A percentile compares a stretch with the other conserved stretches of the same genome.
These are phyloP conservation scores for Gelatoporia subvermispora DNA, from an alignment of 768 basidiomycete genomes.

Conservation along the genomic window DNA sequence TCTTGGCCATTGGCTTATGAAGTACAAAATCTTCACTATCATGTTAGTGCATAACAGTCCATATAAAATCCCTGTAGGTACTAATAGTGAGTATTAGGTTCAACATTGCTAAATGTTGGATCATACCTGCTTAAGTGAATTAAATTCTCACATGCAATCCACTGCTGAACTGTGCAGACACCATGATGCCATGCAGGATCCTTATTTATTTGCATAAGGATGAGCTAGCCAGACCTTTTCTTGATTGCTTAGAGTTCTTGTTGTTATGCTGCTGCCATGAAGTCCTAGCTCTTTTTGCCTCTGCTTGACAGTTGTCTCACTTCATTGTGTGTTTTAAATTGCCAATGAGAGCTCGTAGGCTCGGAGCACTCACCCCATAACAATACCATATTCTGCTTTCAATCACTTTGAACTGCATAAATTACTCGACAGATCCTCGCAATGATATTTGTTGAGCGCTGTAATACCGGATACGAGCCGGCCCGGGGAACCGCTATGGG, in stretches of 20 bases:
- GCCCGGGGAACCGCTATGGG: too few relatives aligned
- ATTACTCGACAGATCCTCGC: constrained; percentile 2
- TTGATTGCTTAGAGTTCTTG: constrained; percentile 2
- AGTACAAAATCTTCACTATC: constrained; percentile 24
- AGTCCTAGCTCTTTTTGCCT: constrained; percentile 9
- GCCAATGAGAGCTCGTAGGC: not conserved
- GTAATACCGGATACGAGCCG: too few relatives aligned
- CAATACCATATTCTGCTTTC: not conserved
- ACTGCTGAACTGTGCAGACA: constrained; percentile 11
- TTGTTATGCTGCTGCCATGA: constrained; percentile 6
- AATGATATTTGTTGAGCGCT: constrained; percentile 2
- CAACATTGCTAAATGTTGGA: not conserved
- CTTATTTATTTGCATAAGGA: constrained; percentile 12
- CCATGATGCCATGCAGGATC: constrained; percentile 12
- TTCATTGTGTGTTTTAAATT: not conserved
- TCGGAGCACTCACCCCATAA: constrained; percentile 4
- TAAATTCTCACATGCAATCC: constrained; percentile 7
- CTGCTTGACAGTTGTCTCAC: constrained; percentile 14
- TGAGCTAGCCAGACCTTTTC: constrained; percentile 11
- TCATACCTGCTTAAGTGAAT: constrained; percentile 8
- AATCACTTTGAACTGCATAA: not conserved
- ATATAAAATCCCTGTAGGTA: constrained; percentile 12
- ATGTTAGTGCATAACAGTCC: constrained; percentile 25
- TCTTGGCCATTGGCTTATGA: constrained; percentile 27
- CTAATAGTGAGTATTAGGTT: not conserved